Conservation (phyloP, 2,329 filamentous ascomycete species). For the Epichloe gansuensis region DNA sequence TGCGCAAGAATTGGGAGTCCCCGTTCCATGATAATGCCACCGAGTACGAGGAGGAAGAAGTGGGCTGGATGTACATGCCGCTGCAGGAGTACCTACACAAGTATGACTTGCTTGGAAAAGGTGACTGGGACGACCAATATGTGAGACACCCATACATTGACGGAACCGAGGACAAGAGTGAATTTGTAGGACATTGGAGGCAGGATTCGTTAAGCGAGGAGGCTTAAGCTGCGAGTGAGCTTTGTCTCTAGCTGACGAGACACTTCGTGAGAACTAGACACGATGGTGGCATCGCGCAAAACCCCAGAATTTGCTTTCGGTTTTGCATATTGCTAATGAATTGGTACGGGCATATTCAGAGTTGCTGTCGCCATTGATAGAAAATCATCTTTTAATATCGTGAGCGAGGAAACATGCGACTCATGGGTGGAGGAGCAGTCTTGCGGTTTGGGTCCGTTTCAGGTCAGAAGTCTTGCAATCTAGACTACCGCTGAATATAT, state of each 20-base stretch:
- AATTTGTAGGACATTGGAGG: background rate
- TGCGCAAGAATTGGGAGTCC: background rate
- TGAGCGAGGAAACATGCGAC: too few species aligned
- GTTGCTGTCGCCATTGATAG: too few species aligned
- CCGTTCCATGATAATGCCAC: background rate
- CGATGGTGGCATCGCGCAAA: too few species aligned
- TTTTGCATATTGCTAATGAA: too few species aligned
- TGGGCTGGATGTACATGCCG: conserved; percentile 1
- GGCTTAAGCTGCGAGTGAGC: background rate
- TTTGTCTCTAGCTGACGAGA: background rate
- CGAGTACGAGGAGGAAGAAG: background rate
- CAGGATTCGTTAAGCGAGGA: background rate
- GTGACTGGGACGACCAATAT: background rate
- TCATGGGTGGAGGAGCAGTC: too few species aligned
- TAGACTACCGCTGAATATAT: too few species aligned
- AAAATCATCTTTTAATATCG: too few species aligned
- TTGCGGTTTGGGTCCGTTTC: too few species aligned
- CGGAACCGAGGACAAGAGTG: background rate
- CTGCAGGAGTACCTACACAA: background rate
- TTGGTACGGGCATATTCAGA: too few species aligned
- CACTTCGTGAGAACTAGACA: too few species aligned
- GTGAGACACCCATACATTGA: background rate
- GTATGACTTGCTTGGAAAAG: background rate
- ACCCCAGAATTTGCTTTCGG: too few species aligned
- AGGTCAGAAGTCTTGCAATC: too few species aligned